These are phyloP conservation scores for Solanum dulcamara DNA, from an alignment of 257 asterid genomes.

Conservation along the genomic window DNA sequence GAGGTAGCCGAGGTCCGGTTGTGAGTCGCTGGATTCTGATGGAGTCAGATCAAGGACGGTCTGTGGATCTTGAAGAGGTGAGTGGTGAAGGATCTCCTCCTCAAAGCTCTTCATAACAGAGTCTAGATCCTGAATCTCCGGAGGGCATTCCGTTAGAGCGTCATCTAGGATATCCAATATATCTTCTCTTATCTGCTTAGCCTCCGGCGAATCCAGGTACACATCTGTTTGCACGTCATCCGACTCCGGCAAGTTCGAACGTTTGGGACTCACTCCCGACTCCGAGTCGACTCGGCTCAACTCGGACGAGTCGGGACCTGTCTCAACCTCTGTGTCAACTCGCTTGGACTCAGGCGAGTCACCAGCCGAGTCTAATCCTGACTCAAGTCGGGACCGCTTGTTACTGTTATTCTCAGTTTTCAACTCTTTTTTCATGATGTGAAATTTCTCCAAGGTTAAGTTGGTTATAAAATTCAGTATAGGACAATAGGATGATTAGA, in stretches of 20 bases:
- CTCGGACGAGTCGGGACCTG: neutral
- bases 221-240: neutral
- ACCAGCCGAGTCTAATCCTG: neutral
- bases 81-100: conserved; percentile 25
- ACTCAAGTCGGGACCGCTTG: conserved; percentile 22
- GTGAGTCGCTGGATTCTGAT: conserved; percentile 14
- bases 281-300: neutral
- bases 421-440: conserved; percentile 2
- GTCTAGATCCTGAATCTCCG: conserved; percentile 29
- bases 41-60: neutral
- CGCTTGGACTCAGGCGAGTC: conserved; percentile 11
- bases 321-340: neutral
- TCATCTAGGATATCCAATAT: conserved; percentile 25
- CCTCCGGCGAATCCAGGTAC: conserved; percentile 3
- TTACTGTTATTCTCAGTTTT: neutral
- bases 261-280: neutral
- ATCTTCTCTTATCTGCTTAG: conserved; percentile 5
- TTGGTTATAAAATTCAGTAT: neutral
- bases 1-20: conserved; percentile 30
- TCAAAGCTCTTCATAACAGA: conserved; percentile 34
- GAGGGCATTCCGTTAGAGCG: conserved; percentile 3
- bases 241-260: neutral
- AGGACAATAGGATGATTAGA: neutral
- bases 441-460: neutral
- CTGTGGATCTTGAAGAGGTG: neutral